These are phyloP conservation scores for Aquanectria penicillioides DNA, from an alignment of 2,329 filamentous ascomycete species.

Conservation along the genomic window DNA sequence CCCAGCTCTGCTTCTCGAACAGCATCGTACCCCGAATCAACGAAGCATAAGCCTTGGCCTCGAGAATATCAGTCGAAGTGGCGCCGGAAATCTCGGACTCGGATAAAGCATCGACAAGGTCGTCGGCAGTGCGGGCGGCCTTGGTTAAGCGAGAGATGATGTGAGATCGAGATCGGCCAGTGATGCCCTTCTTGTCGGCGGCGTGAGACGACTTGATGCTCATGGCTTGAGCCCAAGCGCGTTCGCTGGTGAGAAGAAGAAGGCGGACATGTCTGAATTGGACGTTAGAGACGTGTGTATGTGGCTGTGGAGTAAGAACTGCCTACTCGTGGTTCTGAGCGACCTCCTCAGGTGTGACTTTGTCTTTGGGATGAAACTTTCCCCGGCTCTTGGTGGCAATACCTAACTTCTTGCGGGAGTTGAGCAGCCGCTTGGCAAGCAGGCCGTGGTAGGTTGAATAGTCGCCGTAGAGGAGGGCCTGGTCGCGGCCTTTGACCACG, in stretches of 20 bases:
- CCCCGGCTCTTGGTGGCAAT: conserved; percentile 85
- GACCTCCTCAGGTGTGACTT: conserved; percentile 80
- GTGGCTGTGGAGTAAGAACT: conserved; percentile 1
- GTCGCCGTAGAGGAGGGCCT: conserved; percentile 87
- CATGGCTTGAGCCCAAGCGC: conserved; percentile 96
- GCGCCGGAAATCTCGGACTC: conserved; percentile 72
- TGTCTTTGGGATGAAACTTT: conserved; percentile 80
- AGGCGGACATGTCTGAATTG: conserved; percentile 74
- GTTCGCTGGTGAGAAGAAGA: conserved; percentile 86
- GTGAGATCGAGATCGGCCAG: conserved; percentile 83
- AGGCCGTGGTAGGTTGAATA: conserved; percentile 86
- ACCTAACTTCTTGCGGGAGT: conserved; percentile 84
- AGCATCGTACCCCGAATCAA: conserved; percentile 79
- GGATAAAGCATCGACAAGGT: conserved; percentile 73
- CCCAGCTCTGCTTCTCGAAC: conserved; percentile 92
- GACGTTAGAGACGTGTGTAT: conserved; percentile 18
- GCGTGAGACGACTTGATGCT: conserved; percentile 87
- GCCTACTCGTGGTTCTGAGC: conserved; percentile 78
- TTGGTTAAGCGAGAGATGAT: conserved; percentile 90
- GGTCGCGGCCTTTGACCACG: conserved; percentile 80
- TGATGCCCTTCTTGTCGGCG: conserved; percentile 81
- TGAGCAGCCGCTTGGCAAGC: conserved; percentile 82
- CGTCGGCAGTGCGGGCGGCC: conserved; percentile 74
- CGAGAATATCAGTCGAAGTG: conserved; percentile 76
- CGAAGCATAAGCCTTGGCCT: conserved; percentile 85